These are phyloP conservation scores for Combretum micranthum DNA, from an alignment of 345 rosid genomes.

Conservation along the genomic window DNA sequence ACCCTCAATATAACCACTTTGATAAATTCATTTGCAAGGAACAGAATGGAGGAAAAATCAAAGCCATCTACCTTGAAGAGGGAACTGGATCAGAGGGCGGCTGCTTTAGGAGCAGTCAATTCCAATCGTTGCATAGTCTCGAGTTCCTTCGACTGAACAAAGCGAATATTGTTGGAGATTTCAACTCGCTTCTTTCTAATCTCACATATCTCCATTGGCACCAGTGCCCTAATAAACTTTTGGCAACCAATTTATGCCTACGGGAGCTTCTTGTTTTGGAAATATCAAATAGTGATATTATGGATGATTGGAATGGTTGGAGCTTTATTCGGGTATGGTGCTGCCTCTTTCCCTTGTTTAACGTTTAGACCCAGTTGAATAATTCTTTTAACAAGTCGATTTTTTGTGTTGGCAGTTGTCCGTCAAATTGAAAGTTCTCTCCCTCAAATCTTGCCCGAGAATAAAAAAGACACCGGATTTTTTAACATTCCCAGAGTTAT, in stretches of 20 bases:
- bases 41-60: neutral
- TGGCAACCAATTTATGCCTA: conserved; percentile 2
- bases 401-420: no score
- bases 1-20: no score
- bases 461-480: no score
- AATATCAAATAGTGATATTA: neutral
- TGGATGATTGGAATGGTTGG: conserved; percentile 8
- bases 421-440: no score
- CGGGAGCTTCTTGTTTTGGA: neutral
- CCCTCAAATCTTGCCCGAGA: no score
- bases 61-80: neutral
- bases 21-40: neutral
- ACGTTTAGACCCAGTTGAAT: no score
- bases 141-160: neutral
- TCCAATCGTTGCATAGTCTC: neutral
- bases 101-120: neutral
- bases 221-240: neutral
- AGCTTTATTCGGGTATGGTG: conserved; percentile 5
- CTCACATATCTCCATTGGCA: conserved; percentile 7
- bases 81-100: no score
- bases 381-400: no score
- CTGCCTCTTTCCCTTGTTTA: no score
- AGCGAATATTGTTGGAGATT: neutral
- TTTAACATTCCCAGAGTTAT: no score
- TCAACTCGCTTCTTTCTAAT: neutral